A percentile compares a stretch with the other conserved stretches of the same genome.
These are phyloP conservation scores for Neurospora tetraspora DNA, from an alignment of 495 filamentous ascomycete genomes.

Conservation along the genomic window DNA sequence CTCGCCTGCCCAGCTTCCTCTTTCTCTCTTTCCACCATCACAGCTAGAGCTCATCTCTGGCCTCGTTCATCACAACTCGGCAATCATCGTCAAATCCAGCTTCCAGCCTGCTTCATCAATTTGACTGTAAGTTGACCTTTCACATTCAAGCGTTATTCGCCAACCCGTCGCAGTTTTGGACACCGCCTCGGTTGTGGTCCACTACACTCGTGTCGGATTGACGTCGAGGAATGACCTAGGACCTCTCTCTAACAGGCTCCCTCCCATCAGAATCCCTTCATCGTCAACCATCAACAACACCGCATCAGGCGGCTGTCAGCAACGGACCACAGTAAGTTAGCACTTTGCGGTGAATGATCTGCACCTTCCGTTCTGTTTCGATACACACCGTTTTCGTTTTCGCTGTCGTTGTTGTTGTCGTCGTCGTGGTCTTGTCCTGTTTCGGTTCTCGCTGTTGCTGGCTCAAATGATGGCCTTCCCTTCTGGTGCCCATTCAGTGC, in stretches of 20 bases:
- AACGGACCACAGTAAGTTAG: not conserved
- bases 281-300: not conserved
- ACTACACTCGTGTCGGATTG: not conserved
- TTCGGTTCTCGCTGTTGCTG: not conserved
- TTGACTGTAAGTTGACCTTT: not conserved
- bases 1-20: not conserved
- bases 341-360: not conserved
- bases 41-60: not conserved
- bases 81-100: not conserved
- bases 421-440: too few relatives aligned
- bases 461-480: not conserved
- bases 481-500: not conserved
- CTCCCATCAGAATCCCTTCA: not conserved
- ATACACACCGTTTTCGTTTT: not conserved
- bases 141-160: not conserved
- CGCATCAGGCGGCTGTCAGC: not conserved
- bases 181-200: not conserved
- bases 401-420: not conserved
- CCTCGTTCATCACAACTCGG: not conserved
- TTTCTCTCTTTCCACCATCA: not conserved
- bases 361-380: not conserved
- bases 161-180: not conserved
- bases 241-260: not conserved
- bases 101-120: not conserved
- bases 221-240: not conserved